Evolutionary conservation across 352 stramenopile genomes (phyloP), one percentile per base, ranked within the genome.

Genomic region (Plasmopara viticola): DNA sequence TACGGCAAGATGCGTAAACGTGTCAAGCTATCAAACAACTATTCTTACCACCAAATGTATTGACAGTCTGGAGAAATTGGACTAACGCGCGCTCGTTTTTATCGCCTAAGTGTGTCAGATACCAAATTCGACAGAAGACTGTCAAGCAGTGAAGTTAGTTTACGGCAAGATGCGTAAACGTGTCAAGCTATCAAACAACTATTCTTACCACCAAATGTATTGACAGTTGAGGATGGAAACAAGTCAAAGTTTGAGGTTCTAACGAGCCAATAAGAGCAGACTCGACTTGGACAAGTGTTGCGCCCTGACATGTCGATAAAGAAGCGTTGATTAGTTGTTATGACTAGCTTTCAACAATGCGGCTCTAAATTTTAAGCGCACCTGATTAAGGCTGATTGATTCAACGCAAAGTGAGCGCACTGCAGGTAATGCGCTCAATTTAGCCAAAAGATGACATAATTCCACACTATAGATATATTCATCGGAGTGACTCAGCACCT

Each of bases 11-110:
- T 25, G 20, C 20, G 1, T 25, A 25, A 3, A 25, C 1, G 20
- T 25, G 20, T 25, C 20, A 25, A 25, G 20, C 20, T 25, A 25
- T 25, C 3, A 14, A 38, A 38, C 1, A 51, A 34, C 4, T 12
- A 33, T 44, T 51, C 52, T 49, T 65, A 89, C 82, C 69, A 90
- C 74, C 39, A 90, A 53, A 14, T 84, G n/a, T n/a, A n/a, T n/a
- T n/a, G n/a, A n/a, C n/a, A n/a, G 76, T 86, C 34, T 86, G 75
- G 2, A 93, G 60, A 47, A 89, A 88, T 54, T 88, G 79, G 28
- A 59, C 77, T 25, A 90, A 48, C 0, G 77, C 81, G 34, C 79
- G 73, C 44, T 80, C 86, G 25, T 73, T 75, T 38, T 85, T 87
- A 33, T 90, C 78, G 5, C 64, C 44, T 60, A 93, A 65, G 14